Evolutionary conservation across 31 red algal species (phyloP), one percentile per base, ranked within the genome.

Genomic region (Porphyra umbilicalis): DNA sequence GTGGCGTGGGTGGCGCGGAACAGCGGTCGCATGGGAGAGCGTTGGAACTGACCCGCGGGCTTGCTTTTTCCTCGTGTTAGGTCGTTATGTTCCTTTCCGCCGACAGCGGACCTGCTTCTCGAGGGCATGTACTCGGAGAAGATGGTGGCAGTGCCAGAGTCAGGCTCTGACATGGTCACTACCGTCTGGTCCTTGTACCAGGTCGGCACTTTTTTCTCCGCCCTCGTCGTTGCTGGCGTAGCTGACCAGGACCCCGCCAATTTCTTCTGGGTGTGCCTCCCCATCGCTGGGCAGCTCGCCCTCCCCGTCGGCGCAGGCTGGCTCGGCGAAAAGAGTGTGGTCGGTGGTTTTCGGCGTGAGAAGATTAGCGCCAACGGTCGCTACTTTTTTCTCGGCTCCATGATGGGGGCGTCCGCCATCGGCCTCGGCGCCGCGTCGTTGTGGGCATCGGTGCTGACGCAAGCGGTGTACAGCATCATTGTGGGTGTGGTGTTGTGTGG

Each of bases 51-150:
- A n/a, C n/a, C n/a, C n/a, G n/a, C n/a, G n/a, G n/a, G n/a, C n/a
- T n/a, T n/a, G n/a, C n/a, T n/a, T n/a, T n/a, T n/a, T n/a, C n/a
- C n/a, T n/a, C n/a, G n/a, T n/a, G n/a, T n/a, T n/a, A n/a, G n/a
- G n/a, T n/a, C n/a, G n/a, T n/a, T n/a, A n/a, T n/a, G n/a, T n/a
- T n/a, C n/a, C n/a, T n/a, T n/a, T n/a, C n/a, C n/a, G n/a, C n/a
- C n/a, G n/a, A 67, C 78, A 14, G 88, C 85, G 38, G 88, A 90
- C 76, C 84, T 90, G 33, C 83, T 90, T 3, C 83, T 80, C 57
- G 88, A 90, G 76, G 88, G 88, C 37, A 90, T 83, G 34, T 90
- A 90, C 78, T 83, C 88, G 6, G 88, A 85, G n/a, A 90, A 85
- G 83, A 90, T 90, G 88, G 83, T 85, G n/a, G 35, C 78, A 34